Conservation (phyloP, 306 rosid genomes). For the Cyamopsis tetragonoloba region DNA sequence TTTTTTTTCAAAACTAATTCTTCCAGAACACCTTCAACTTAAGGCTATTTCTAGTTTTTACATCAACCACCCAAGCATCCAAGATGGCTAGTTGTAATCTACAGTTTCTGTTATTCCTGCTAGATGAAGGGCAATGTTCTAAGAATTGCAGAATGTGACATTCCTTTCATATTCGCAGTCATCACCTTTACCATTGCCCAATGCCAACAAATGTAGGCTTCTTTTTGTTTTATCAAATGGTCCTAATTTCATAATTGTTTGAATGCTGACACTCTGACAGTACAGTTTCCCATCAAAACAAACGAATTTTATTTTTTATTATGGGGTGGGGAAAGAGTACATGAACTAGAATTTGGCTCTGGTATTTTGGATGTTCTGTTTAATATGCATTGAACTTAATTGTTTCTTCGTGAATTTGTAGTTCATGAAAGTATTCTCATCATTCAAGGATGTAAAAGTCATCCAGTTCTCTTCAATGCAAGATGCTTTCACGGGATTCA, state of each 20-base stretch:
- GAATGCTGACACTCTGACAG: no score
- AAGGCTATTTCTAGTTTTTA: background rate
- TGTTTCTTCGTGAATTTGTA: constrained; percentile 38
- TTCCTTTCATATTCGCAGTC: background rate
- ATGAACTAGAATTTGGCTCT: background rate
- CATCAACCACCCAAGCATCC: background rate
- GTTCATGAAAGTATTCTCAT: constrained; percentile 62
- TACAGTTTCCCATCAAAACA: no score
- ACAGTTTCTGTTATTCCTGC: background rate
- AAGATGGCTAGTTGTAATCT: background rate
- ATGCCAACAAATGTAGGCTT: background rate
- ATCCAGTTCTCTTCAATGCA: constrained; percentile 90
- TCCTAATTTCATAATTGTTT: background rate
- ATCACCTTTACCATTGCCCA: background rate
- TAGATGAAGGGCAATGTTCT: background rate
- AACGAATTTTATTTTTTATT: background rate
- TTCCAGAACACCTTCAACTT: background rate
- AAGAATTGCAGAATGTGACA: background rate
- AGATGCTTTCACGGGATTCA: constrained; percentile 73
- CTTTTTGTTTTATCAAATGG: background rate
- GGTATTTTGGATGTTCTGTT: background rate
- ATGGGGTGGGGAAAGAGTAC: background rate
- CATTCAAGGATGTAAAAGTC: constrained; percentile 83
- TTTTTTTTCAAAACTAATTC: background rate
- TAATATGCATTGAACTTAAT: constrained; percentile 6